Percentiles rank a stretch among this genome's conserved stretches.
phyloP scores from a whole-genome alignment of 352 stramenopile genomes.

The Phytophthora tentaculata region DNA sequence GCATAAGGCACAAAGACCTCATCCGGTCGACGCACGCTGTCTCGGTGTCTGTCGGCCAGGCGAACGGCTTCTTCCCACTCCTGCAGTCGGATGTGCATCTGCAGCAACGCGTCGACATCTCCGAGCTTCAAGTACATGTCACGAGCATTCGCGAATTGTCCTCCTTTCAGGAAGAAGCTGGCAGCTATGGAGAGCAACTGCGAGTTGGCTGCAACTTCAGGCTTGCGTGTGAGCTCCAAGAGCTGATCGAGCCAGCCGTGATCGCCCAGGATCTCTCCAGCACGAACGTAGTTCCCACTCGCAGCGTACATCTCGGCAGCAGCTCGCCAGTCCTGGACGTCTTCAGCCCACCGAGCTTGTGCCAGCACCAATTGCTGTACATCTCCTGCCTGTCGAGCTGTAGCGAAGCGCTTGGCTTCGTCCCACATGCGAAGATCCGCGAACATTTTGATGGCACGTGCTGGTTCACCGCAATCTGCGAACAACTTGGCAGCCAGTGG shows the following conservation, averaged over 20 bases:
- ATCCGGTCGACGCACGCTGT: slow-evolving; percentile 84
- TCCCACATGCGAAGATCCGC: slow-evolving; percentile 94
- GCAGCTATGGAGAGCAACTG: slow-evolving; percentile 66
- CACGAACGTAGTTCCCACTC: slow-evolving; percentile 82
- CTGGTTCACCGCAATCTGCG: slow-evolving; percentile 75
- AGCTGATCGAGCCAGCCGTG: slow-evolving; percentile 89
- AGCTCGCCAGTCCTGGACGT: slow-evolving; percentile 92
- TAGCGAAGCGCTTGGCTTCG: slow-evolving; percentile 92
- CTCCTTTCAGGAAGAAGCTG: slow-evolving; percentile 69
- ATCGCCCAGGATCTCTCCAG: slow-evolving; percentile 88
- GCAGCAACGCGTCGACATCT: slow-evolving; percentile 86
- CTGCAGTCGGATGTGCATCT: slow-evolving; percentile 90
- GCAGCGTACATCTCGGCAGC: slow-evolving; percentile 93
- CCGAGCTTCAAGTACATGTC: slow-evolving; percentile 86
- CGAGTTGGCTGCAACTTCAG: slow-evolving; percentile 49
- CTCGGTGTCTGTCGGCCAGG: slow-evolving; percentile 83
- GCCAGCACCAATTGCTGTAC: slow-evolving; percentile 88
- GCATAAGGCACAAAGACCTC: slow-evolving; percentile 94
- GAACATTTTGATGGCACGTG: slow-evolving; percentile 94
- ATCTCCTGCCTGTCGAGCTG: slow-evolving; percentile 79
- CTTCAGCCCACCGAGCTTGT: slow-evolving; percentile 93
- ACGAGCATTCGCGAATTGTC: slow-evolving; percentile 78
- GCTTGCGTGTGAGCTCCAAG: slow-evolving; percentile 72
- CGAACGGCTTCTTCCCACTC: slow-evolving; percentile 94
- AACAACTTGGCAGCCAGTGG: slow-evolving; percentile 92